These are phyloP conservation scores for Leccinum solheimii DNA, from an alignment of 1,284 basidiomycete species.

Conservation along the genomic window DNA sequence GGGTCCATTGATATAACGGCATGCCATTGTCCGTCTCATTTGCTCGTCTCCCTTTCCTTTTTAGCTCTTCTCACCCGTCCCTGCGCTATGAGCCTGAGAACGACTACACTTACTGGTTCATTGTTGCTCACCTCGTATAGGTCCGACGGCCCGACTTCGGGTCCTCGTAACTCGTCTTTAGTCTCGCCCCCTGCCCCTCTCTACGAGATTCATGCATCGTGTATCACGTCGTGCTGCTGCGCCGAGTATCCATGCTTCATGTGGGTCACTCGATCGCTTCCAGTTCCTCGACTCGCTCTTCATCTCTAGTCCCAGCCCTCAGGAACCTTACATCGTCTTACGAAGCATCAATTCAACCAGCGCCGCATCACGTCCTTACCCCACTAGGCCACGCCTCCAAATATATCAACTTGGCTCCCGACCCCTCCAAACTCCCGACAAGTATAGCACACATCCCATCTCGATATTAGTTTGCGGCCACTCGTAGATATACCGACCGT, in stretches of 20 bases:
- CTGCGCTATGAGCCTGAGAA: constrained; percentile 17
- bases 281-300: background rate
- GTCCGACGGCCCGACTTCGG: constrained; percentile 8
- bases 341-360: constrained; percentile 11
- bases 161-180: background rate
- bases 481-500: constrained; percentile 5
- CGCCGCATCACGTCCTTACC: constrained; percentile 10
- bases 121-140: constrained; percentile 2
- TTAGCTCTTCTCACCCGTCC: background rate
- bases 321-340: constrained; percentile 22
- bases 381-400: constrained; percentile 6
- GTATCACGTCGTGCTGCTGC: background rate
- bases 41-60: constrained; percentile 17
- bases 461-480: constrained; percentile 1
- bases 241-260: background rate
- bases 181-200: constrained; percentile 2
- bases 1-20: constrained; percentile 12
- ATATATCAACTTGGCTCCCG: constrained; percentile 5
- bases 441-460: constrained; percentile 11
- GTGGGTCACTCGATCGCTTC: constrained; percentile 5
- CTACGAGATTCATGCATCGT: constrained; percentile 7
- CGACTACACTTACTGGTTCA: background rate
- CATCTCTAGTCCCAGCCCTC: background rate
- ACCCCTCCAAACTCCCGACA: background rate
- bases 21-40: constrained; percentile 3